These are phyloP conservation scores for Oropetium thomaeum DNA, from an alignment of 176 grass and related monocot species.

Conservation along the genomic window DNA sequence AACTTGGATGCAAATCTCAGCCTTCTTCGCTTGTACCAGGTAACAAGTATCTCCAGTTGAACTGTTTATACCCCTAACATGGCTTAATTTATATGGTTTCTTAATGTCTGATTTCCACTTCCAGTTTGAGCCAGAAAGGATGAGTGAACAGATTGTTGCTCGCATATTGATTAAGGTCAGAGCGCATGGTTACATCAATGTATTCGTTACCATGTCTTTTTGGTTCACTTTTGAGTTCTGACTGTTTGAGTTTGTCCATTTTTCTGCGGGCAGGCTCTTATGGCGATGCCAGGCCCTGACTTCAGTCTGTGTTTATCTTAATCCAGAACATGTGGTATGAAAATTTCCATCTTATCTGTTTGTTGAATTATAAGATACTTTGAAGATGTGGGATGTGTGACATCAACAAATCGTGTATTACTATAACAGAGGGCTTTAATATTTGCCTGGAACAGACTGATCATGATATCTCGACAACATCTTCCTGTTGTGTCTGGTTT, in stretches of 20 bases:
- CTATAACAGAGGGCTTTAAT: not conserved
- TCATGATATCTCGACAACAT: not conserved
- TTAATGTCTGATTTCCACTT: slow-evolving; percentile 22
- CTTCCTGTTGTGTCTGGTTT: not conserved
- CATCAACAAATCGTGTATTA: not conserved
- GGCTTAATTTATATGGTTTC: not conserved
- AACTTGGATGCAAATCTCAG: slow-evolving; percentile 96
- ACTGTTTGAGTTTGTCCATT: slow-evolving; percentile 1
- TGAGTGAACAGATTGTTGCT: slow-evolving; percentile 72
- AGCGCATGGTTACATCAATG: slow-evolving; percentile 3
- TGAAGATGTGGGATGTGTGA: not conserved
- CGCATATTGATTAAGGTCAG: slow-evolving; percentile 83
- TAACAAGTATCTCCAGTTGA: slow-evolving; percentile 4
- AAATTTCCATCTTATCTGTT: not conserved
- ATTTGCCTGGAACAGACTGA: not conserved
- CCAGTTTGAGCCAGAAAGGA: slow-evolving; percentile 90
- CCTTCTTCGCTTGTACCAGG: slow-evolving; percentile 95
- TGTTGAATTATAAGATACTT: not conserved
- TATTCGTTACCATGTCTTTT: not conserved
- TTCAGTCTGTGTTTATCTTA: slow-evolving; percentile 94
- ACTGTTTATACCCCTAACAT: not conserved
- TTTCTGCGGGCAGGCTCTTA: slow-evolving; percentile 82
- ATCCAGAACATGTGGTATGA: slow-evolving; percentile 95
- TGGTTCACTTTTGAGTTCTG: slow-evolving; percentile 16
- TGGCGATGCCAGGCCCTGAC: slow-evolving; percentile 92